These are phyloP conservation scores for Tulasnella sp. DNA, from an alignment of 768 basidiomycete species.

Conservation along the genomic window DNA sequence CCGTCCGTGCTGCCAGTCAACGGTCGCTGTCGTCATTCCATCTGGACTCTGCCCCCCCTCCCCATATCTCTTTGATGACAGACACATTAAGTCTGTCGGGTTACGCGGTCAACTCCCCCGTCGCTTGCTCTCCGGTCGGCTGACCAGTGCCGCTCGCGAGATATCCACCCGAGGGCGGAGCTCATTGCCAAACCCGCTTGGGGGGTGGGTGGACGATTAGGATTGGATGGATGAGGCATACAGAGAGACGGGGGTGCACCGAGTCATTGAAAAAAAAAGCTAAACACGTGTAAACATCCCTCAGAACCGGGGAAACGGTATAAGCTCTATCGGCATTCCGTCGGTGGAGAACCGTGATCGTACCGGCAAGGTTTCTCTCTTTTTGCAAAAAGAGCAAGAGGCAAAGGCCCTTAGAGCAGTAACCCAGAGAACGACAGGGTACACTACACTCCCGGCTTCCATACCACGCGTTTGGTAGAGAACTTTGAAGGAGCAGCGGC, in stretches of 20 bases:
- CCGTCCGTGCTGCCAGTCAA: constrained; percentile 5
- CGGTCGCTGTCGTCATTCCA: constrained; percentile 8
- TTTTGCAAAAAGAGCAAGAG: not conserved
- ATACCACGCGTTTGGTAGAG: constrained; percentile 11
- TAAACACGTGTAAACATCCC: not conserved
- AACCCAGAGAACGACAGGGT: not conserved
- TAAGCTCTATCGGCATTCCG: not conserved
- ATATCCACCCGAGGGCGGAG: constrained; percentile 9
- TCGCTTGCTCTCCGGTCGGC: not conserved
- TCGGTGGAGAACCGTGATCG: constrained; percentile 6
- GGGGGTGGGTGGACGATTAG: not conserved
- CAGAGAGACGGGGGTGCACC: not conserved
- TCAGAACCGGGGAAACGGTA: not conserved
- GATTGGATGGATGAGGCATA: not conserved
- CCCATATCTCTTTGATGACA: not conserved
- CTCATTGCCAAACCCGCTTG: not conserved
- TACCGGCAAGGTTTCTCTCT: constrained; percentile 12
- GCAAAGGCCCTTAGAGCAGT: not conserved
- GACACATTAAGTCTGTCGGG: not conserved
- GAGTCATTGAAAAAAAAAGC: not conserved
- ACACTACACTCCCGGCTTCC: not conserved
- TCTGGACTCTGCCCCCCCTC: not conserved
- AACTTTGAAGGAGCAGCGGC: not conserved
- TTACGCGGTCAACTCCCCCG: not conserved
- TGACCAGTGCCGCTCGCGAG: not conserved